Conservation (phyloP, 2,329 filamentous ascomycete genomes). For the Fusarium cyanostomum region DNA sequence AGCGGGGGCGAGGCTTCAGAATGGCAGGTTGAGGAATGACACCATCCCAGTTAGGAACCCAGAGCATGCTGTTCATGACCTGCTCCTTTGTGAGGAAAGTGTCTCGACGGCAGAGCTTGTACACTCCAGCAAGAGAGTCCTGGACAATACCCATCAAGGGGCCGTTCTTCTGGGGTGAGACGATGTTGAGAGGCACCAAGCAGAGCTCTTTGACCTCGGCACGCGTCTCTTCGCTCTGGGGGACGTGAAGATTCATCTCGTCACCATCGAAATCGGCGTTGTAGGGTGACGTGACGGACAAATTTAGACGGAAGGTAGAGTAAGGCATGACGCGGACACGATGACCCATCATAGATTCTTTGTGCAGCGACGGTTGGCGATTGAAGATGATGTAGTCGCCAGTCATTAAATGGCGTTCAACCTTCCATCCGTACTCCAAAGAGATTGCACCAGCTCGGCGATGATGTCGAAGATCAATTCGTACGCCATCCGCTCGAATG, state of each 20-base stretch:
- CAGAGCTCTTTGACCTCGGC: conserved; percentile 94
- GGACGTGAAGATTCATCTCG: conserved; percentile 99
- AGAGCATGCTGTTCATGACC: conserved; percentile 97
- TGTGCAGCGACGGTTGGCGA: conserved; percentile 97
- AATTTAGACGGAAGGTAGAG: conserved; percentile 96
- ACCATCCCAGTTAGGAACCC: conserved; percentile 98
- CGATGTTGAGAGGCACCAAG: conserved; percentile 98
- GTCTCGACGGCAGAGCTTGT: conserved; percentile 95
- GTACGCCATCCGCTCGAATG: conserved; percentile 89
- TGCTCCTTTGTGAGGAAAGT: conserved; percentile 89
- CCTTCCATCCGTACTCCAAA: conserved; percentile 97
- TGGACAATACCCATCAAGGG: conserved; percentile 99
- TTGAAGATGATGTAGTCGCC: conserved; percentile 99
- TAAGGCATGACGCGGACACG: conserved; percentile 98
- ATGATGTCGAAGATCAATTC: conserved; percentile 94
- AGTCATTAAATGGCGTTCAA: conserved; percentile 94
- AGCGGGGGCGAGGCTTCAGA: conserved; percentile 87
- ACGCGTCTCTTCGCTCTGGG: conserved; percentile 95
- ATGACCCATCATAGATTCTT: conserved; percentile 99
- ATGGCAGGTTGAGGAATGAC: conserved; percentile 94
- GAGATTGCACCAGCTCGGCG: conserved; percentile 86
- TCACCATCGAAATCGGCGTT: conserved; percentile 99
- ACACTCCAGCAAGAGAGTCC: conserved; percentile 94
- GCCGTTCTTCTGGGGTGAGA: conserved; percentile 95
- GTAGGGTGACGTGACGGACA: conserved; percentile 98